These are phyloP conservation scores for Fusarium tricinctum DNA, from an alignment of 2,329 filamentous ascomycete genomes.

Conservation along the genomic window DNA sequence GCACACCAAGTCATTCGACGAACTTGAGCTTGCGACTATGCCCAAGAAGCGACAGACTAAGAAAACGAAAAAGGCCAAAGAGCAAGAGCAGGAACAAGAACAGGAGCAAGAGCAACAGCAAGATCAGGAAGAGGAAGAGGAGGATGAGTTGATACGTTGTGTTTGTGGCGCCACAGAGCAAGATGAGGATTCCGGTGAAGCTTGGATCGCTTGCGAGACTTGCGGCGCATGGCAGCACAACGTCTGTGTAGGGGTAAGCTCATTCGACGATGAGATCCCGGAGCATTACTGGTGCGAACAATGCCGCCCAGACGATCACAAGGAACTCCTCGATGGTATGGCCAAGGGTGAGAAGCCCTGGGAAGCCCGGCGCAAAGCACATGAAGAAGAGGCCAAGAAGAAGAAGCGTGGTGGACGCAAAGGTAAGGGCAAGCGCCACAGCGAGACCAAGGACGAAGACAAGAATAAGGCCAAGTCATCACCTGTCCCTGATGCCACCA, in stretches of 20 bases:
- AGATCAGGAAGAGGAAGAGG: slow-evolving; percentile 62
- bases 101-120: slow-evolving; percentile 64
- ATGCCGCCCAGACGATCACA: slow-evolving; percentile 88
- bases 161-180: slow-evolving; percentile 91
- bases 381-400: slow-evolving; percentile 73
- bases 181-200: slow-evolving; percentile 86
- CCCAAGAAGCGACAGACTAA: slow-evolving; percentile 68
- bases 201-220: slow-evolving; percentile 96
- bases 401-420: slow-evolving; percentile 73
- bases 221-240: slow-evolving; percentile 98
- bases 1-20: slow-evolving; percentile 88
- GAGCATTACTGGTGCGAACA: slow-evolving; percentile 93
- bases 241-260: slow-evolving; percentile 88
- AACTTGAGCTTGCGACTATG: slow-evolving; percentile 71
- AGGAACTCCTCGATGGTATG: slow-evolving; percentile 82
- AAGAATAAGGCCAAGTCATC: slow-evolving; percentile 60
- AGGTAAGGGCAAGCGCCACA: slow-evolving; percentile 73
- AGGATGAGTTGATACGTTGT: slow-evolving; percentile 86
- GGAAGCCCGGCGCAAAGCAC: slow-evolving; percentile 76
- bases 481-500: slow-evolving; percentile 59
- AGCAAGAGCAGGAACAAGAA: slow-evolving; percentile 57
- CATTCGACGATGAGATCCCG: slow-evolving; percentile 82
- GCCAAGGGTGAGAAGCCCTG: slow-evolving; percentile 86
- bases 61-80: slow-evolving; percentile 71
- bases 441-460: slow-evolving; percentile 75